Evolutionary conservation across 805 yeast species (phyloP).

Genomic region (Cyberlindnera maritima): DNA sequence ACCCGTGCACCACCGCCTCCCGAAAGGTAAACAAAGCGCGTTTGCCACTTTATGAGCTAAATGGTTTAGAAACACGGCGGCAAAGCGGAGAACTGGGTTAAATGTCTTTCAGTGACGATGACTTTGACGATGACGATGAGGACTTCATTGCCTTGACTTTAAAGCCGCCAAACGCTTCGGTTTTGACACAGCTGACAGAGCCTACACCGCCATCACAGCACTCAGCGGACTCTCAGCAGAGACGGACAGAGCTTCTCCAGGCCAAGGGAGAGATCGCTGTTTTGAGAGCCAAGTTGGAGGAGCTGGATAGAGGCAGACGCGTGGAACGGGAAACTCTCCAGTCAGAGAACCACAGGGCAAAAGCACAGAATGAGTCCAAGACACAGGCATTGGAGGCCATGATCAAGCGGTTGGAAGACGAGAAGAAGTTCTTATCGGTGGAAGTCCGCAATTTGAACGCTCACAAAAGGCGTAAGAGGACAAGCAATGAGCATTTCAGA

Average conservation of each 20-base stretch:
- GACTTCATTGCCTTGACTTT: constrained; percentile 47
- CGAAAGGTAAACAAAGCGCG: not conserved
- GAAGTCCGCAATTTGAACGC: constrained; percentile 38
- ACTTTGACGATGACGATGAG: constrained; percentile 33
- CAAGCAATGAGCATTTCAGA: constrained; percentile 8
- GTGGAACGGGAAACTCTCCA: constrained; percentile 41
- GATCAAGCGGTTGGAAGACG: constrained; percentile 47
- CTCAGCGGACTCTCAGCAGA: not conserved
- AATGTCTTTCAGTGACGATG: constrained; percentile 10
- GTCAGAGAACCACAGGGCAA: constrained; percentile 19
- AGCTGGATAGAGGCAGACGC: constrained; percentile 47
- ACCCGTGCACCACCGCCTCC: constrained; percentile 1
- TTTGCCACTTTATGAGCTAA: too few species aligned
- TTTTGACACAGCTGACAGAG: not conserved
- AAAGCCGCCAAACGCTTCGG: constrained; percentile 28
- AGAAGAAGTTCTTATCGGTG: constrained; percentile 50
- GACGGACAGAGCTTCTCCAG: constrained; percentile 29
- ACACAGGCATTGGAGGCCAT: constrained; percentile 39
- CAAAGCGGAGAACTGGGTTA: too few species aligned
- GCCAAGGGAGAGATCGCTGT: constrained; percentile 83
- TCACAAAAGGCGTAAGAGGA: constrained; percentile 20
- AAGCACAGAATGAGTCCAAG: constrained; percentile 32
- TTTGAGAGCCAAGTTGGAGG: constrained; percentile 51
- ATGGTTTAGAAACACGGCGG: too few species aligned
- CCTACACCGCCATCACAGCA: not conserved